Evolutionary conservation across 306 rosid genomes (phyloP), one percentile per base, ranked within the genome.

Genomic region (Cucumis melo): DNA sequence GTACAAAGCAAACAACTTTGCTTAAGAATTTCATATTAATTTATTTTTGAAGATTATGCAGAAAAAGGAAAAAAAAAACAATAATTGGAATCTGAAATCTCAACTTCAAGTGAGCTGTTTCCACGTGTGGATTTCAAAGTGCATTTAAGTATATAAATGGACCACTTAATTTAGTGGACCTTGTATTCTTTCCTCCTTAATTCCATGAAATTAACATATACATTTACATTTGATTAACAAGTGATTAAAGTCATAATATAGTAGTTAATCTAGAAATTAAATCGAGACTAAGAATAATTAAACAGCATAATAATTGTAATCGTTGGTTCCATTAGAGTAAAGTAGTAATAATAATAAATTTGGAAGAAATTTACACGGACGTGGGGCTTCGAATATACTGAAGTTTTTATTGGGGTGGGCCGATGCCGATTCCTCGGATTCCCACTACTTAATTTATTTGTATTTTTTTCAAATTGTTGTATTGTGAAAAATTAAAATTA

Each of bases 101-200:
- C 84, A 78, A 64, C 83, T 67, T 86, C 87, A 79, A 44, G 74
- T 80, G 90, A 87, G 88, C 88, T 86, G 88, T 84, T 79, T 72
- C 14, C 80, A 41, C 86, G 86, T 68, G 86, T 71, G 80, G 80
- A 78, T 57, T 80, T 78, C 82, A 58, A 81, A 66, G 76, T 72
- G 78, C 67, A 10, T 19, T 51, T 46, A 55, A 27, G 38, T 71
- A 23, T 36, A 23, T 50, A 27, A 82, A 61, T 82, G 86, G 86
- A 76, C 85, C 81, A 67, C 79, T 75, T 75, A 46, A 77, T 57
- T 53, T 57, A 46, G 58, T 80, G 74, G 60, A 73, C 63, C 81
- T 70, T 70, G 21, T 67, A 67, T 42, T 21, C 55, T 36, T 42
- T 42, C 55, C 55, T 42, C 54, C 74, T 4, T 41, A 12, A 67